Percentiles rank a stretch among this genome's conserved stretches.
These are phyloP conservation scores for Lentinula raphanica DNA, from an alignment of 768 basidiomycete species.

Conservation along the genomic window DNA sequence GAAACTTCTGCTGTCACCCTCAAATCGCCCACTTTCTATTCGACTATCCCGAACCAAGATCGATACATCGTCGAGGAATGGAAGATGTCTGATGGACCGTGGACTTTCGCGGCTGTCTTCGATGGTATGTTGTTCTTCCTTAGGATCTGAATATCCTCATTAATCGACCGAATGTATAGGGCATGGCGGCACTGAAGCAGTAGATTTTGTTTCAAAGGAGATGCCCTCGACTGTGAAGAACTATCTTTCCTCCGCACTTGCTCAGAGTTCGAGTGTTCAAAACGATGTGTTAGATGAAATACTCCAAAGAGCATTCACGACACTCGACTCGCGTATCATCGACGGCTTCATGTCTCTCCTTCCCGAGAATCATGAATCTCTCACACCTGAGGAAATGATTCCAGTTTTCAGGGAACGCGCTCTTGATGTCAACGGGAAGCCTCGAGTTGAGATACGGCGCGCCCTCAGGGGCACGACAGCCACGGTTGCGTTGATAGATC, in stretches of 20 bases:
- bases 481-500: slow-evolving; percentile 12
- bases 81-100: no score
- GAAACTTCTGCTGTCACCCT: no score
- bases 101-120: no score
- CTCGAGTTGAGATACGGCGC: slow-evolving; percentile 8
- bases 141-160: no score
- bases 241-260: not conserved
- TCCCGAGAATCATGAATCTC: not conserved
- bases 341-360: not conserved
- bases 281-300: not conserved
- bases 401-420: not conserved
- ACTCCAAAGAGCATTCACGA: not conserved
- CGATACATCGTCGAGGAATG: no score
- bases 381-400: not conserved
- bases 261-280: not conserved
- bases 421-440: not conserved
- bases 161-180: no score
- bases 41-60: no score
- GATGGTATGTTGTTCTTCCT: no score
- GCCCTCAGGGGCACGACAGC: slow-evolving; percentile 13
- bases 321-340: not conserved
- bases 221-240: not conserved
- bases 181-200: not conserved
- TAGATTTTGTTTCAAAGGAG: not conserved
- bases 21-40: no score